Conservation (phyloP, 2,329 filamentous ascomycete species). For the Ophiostoma novo-ulmi region DNA sequence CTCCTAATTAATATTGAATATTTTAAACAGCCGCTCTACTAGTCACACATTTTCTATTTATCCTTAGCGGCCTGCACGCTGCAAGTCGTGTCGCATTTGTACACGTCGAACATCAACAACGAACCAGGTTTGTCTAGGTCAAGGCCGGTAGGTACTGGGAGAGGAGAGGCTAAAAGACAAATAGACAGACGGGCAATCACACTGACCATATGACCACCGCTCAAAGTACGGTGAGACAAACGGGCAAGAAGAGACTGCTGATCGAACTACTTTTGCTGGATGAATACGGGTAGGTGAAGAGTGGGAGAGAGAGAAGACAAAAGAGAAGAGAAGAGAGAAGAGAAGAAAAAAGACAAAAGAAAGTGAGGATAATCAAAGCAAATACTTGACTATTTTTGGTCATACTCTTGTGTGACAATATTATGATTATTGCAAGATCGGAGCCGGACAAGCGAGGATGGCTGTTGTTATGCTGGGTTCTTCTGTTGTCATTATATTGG, state of each 20-base stretch:
- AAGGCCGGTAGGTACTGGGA: not conserved
- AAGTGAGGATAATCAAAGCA: not conserved
- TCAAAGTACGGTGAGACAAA: slow-evolving; percentile 12
- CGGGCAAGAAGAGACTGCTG: not conserved
- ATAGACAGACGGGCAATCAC: not conserved
- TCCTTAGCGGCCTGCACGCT: slow-evolving; percentile 1
- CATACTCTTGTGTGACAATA: not conserved
- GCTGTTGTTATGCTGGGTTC: too few relatives aligned
- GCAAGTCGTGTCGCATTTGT: slow-evolving; percentile 9
- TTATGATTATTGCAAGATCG: not conserved
- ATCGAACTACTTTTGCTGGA: not conserved
- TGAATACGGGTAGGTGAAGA: not conserved
- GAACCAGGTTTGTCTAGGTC: not conserved
- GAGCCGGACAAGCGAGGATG: not conserved
- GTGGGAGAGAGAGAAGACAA: not conserved
- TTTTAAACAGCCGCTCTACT: not conserved
- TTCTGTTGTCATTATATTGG: too few relatives aligned
- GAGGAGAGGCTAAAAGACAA: not conserved
- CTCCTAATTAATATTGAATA: not conserved
- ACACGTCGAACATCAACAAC: not conserved
- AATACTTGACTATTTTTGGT: not conserved
- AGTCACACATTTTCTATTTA: slow-evolving; percentile 5
- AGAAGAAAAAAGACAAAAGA: not conserved
- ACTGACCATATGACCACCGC: not conserved
- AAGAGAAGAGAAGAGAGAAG: not conserved